Conservation (phyloP, 257 asterid species). For the Jaltomata sinuosa region DNA sequence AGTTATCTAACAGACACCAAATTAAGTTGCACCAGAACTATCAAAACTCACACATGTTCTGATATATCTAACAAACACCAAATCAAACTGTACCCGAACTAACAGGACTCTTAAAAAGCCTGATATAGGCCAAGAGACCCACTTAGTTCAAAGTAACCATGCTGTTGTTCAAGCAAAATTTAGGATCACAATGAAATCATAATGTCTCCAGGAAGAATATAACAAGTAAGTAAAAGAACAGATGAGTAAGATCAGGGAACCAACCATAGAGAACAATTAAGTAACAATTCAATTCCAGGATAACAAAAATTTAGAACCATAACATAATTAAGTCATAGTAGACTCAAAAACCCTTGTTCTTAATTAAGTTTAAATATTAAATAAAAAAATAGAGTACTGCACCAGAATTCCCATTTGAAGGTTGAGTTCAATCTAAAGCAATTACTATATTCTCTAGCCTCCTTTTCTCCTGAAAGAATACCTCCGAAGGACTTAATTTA, state of each 20-base stretch:
- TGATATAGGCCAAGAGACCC: not conserved
- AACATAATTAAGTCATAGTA: not conserved
- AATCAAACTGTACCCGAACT: too few species aligned
- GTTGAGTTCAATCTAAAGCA: too few species aligned
- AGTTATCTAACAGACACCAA: too few species aligned
- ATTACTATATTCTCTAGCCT: too few species aligned
- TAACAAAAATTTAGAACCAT: not conserved
- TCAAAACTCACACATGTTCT: too few species aligned
- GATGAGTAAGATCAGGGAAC: not conserved
- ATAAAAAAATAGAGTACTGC: conserved; percentile 5
- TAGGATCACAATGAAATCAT: too few species aligned
- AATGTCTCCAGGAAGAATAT: not conserved
- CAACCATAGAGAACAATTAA: not conserved
- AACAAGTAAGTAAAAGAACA: not conserved
- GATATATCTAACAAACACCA: too few species aligned
- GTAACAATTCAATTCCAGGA: not conserved
- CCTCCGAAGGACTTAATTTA: too few species aligned
- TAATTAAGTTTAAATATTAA: conserved; percentile 10
- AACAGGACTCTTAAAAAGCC: too few species aligned
- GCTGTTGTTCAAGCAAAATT: not conserved
- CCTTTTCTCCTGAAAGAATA: too few species aligned
- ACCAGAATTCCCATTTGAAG: too few species aligned
- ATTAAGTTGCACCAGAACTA: too few species aligned
- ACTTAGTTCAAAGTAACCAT: not conserved
- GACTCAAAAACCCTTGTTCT: not conserved